phyloP scores from a whole-genome alignment of 1,284 basidiomycete species.

The Mycosarcoma maydis region DNA sequence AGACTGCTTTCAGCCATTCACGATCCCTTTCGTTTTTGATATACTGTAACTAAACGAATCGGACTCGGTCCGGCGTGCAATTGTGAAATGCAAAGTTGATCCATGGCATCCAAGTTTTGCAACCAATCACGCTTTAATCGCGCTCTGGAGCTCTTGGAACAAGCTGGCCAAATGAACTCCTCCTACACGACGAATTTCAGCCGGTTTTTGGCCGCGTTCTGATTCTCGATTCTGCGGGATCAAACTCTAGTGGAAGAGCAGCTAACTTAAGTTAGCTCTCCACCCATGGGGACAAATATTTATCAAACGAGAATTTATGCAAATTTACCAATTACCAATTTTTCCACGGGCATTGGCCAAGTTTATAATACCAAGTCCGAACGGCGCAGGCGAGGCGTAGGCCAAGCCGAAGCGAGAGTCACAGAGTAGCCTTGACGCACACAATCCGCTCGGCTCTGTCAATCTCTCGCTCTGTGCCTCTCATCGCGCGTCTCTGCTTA shows the following conservation, averaged over 20 bases:
- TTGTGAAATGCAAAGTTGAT: slow-evolving; percentile 1
- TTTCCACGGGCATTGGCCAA: neutral
- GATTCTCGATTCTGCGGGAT: neutral
- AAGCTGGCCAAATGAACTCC: neutral
- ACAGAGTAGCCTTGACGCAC: too few species aligned
- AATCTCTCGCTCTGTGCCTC: neutral
- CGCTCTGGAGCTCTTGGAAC: slow-evolving; percentile 2
- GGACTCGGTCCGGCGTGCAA: too few species aligned
- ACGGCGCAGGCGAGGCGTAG: neutral
- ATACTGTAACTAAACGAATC: too few species aligned
- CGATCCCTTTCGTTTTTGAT: too few species aligned
- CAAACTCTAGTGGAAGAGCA: neutral
- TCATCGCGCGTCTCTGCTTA: too few species aligned
- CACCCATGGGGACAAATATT: neutral
- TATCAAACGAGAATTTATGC: neutral
- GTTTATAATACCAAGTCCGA: neutral
- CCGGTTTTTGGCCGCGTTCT: slow-evolving; percentile 6
- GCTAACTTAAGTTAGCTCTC: too few species aligned
- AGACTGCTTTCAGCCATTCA: too few species aligned
- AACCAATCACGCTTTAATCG: neutral
- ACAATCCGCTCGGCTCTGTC: too few species aligned
- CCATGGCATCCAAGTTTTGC: neutral
- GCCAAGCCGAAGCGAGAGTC: neutral
- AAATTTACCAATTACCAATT: slow-evolving; percentile 1
- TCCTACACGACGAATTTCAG: neutral